These are phyloP conservation scores for Cyberlindnera nakhonratchasimensis DNA, from an alignment of 805 yeast genomes.

Conservation along the genomic window DNA sequence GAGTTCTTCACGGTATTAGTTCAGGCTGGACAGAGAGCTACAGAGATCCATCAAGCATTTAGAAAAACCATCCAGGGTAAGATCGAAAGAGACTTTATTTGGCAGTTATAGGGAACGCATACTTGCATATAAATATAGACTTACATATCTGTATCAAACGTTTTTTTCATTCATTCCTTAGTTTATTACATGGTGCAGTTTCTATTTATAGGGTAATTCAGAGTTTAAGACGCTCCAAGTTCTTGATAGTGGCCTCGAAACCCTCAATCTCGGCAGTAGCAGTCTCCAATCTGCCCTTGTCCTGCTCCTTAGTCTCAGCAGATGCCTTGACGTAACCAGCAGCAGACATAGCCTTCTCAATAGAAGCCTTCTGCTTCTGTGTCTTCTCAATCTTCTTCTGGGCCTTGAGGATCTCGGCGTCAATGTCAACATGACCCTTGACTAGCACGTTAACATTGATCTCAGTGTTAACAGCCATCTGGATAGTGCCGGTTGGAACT, in stretches of 20 bases:
- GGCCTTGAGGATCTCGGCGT: slow-evolving; percentile 84
- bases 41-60: slow-evolving; percentile 43
- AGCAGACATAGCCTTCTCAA: slow-evolving; percentile 65
- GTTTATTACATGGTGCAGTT: background rate
- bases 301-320: slow-evolving; percentile 74
- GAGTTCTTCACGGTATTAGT: slow-evolving; percentile 53
- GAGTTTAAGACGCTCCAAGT: slow-evolving; percentile 75
- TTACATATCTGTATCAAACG: too few relatives aligned
- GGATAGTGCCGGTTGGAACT: slow-evolving; percentile 88
- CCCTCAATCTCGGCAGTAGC: slow-evolving; percentile 86
- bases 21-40: slow-evolving; percentile 45
- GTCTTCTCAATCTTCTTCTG: slow-evolving; percentile 69
- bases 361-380: slow-evolving; percentile 52
- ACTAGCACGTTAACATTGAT: slow-evolving; percentile 87
- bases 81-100: slow-evolving; percentile 53
- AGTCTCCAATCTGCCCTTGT: slow-evolving; percentile 63
- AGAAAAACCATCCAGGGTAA: slow-evolving; percentile 47
- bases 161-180: too few relatives aligned
- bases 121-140: too few relatives aligned
- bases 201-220: slow-evolving; percentile 20
- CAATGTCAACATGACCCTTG: slow-evolving; percentile 92
- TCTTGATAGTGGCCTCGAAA: slow-evolving; percentile 77
- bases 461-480: slow-evolving; percentile 74
- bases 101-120: slow-evolving; percentile 41
- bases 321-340: slow-evolving; percentile 87